Percentiles rank a stretch among this genome's conserved stretches.
Conservation (phyloP, 2,329 filamentous ascomycete species). For the Leptographium radiaticola region DNA sequence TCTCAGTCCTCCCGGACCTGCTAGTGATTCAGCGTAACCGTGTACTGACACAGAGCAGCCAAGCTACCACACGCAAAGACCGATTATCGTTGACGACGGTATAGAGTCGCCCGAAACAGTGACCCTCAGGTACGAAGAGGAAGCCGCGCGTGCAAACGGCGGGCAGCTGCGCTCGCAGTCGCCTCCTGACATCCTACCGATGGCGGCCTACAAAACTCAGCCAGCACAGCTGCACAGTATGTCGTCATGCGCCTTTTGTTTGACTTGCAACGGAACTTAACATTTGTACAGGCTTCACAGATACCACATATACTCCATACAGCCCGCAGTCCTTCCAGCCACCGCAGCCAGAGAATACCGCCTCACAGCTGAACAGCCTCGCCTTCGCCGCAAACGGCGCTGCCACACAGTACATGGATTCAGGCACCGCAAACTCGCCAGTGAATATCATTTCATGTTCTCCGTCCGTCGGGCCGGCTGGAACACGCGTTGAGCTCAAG, state of each 20-base stretch:
- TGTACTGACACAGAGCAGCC: slow-evolving; percentile 23
- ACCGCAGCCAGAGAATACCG: slow-evolving; percentile 36
- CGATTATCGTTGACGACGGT: slow-evolving; percentile 45
- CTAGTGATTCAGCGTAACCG: not conserved
- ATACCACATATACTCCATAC: slow-evolving; percentile 41
- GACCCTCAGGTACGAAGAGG: slow-evolving; percentile 44
- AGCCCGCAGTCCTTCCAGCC: slow-evolving; percentile 31
- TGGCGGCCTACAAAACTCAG: slow-evolving; percentile 74
- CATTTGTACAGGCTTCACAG: slow-evolving; percentile 20
- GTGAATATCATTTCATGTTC: slow-evolving; percentile 48
- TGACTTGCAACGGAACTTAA: not conserved
- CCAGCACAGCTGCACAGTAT: slow-evolving; percentile 70
- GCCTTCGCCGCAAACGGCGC: slow-evolving; percentile 42
- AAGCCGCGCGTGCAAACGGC: slow-evolving; percentile 36
- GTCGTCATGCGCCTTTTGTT: slow-evolving; percentile 22
- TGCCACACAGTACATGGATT: slow-evolving; percentile 46
- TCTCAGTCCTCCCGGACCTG: not conserved
- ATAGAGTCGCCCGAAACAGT: slow-evolving; percentile 45
- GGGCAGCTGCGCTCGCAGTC: slow-evolving; percentile 40
- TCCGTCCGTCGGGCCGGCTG: slow-evolving; percentile 54
- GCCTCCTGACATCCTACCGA: slow-evolving; percentile 50
- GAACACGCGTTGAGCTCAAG: slow-evolving; percentile 60
- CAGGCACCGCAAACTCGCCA: slow-evolving; percentile 17
- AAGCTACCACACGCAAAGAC: slow-evolving; percentile 38
- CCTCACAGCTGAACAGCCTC: slow-evolving; percentile 39